phyloP scores from a whole-genome alignment of 192 early-diverging fungal genomes.

The Linnemannia schmuckeri region DNA sequence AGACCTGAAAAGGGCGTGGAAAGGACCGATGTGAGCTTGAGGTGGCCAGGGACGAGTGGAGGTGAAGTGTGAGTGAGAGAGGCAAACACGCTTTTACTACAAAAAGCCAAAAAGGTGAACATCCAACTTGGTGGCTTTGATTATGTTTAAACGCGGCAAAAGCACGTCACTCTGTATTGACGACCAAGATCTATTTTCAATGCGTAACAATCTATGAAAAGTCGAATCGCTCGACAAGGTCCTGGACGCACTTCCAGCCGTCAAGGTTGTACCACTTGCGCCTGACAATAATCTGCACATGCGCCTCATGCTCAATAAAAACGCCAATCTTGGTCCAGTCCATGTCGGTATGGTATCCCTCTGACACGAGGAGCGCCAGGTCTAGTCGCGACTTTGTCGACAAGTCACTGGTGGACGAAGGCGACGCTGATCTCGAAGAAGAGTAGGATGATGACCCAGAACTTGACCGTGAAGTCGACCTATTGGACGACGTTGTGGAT shows the following conservation, averaged over 20 bases:
- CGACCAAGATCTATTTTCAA: neutral
- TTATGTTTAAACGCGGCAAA: neutral
- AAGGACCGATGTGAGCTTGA: neutral
- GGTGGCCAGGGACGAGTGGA: neutral
- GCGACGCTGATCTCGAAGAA: neutral
- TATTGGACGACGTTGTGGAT: neutral
- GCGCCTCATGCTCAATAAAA: conserved; percentile 57
- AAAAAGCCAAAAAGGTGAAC: neutral
- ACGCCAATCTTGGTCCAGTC: conserved; percentile 63
- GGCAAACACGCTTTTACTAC: neutral
- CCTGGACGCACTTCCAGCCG: conserved; percentile 57
- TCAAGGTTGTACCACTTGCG: conserved; percentile 60
- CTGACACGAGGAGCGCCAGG: conserved; percentile 34
- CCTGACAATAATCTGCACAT: conserved; percentile 60
- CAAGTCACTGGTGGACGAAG: conserved; percentile 10
- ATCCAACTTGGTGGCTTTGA: neutral
- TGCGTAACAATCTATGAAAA: conserved; percentile 32
- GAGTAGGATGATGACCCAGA: neutral
- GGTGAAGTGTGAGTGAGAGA: neutral
- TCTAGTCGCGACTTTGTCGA: conserved; percentile 25
- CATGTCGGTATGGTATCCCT: conserved; percentile 58
- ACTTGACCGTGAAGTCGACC: neutral
- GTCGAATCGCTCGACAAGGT: conserved; percentile 52
- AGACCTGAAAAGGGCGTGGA: neutral
- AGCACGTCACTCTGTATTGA: neutral